These are phyloP conservation scores for Cutaneotrichosporon cutaneum DNA, from an alignment of 1,284 basidiomycete genomes.

Conservation along the genomic window DNA sequence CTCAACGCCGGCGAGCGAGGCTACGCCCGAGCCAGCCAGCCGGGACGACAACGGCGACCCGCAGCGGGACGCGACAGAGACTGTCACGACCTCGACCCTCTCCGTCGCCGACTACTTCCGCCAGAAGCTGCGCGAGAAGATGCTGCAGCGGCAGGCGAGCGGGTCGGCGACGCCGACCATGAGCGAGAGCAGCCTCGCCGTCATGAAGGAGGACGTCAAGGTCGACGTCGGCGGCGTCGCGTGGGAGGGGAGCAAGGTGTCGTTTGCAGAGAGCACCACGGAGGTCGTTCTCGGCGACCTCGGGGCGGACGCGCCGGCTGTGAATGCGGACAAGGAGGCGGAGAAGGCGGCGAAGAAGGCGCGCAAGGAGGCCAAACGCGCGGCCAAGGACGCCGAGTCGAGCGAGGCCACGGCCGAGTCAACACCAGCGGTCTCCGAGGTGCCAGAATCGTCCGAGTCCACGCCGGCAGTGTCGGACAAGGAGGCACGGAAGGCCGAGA, in stretches of 20 bases:
- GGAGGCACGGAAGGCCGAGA: neutral
- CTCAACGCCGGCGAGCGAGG: conserved; percentile 26
- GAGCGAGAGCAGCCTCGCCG: conserved; percentile 30
- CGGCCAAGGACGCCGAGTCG: conserved; percentile 24
- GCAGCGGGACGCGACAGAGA: conserved; percentile 33
- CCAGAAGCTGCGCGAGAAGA: conserved; percentile 50
- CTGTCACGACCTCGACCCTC: conserved; percentile 39
- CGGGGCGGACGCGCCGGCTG: conserved; percentile 22
- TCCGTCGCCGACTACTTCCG: conserved; percentile 52
- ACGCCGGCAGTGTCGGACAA: neutral
- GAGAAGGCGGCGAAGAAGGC: conserved; percentile 8
- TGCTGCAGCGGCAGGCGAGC: conserved; percentile 37
- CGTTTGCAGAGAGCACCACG: conserved; percentile 31
- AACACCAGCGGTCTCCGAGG: neutral
- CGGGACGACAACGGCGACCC: conserved; percentile 3
- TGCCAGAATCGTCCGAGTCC: neutral
- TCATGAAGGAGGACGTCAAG: conserved; percentile 32
- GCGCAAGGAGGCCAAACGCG: conserved; percentile 24
- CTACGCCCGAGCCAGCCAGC: conserved; percentile 18
- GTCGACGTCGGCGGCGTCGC: conserved; percentile 34
- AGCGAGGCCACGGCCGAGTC: neutral
- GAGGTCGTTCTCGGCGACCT: conserved; percentile 16
- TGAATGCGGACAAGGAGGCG: neutral
- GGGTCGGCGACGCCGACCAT: conserved; percentile 24
- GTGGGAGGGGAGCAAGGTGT: conserved; percentile 44